These are phyloP conservation scores for Salpingoeca rosetta DNA, from an alignment of 78 protist species.

Conservation along the genomic window DNA sequence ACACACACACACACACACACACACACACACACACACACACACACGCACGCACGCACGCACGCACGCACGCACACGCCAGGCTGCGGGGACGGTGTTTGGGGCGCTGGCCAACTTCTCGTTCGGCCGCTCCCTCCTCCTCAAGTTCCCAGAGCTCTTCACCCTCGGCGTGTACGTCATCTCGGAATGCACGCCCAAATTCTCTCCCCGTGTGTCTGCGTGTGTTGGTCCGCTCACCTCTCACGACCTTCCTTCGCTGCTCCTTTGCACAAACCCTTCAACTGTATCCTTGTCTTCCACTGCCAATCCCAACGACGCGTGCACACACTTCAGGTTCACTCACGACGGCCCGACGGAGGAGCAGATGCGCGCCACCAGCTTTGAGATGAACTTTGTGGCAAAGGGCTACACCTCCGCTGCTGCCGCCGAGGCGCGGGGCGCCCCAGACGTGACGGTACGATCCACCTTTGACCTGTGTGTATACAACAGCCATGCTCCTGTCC, in stretches of 20 bases:
- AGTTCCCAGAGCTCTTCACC: not conserved
- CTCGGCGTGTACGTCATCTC: not conserved
- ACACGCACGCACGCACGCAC: not conserved
- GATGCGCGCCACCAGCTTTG: not conserved
- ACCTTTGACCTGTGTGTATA: not conserved
- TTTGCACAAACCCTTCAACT: not conserved
- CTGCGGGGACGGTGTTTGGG: not conserved
- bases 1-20: not conserved
- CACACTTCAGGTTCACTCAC: not conserved
- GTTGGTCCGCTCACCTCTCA: no score
- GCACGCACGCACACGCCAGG: not conserved
- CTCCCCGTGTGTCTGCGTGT: not conserved
- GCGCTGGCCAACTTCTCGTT: not conserved
- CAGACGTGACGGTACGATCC: not conserved
- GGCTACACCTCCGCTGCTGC: not conserved
- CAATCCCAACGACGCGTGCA: not conserved
- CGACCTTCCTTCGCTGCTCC: no score
- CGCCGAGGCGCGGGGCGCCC: not conserved
- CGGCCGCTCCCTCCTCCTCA: not conserved
- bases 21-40: not conserved
- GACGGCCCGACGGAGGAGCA: not conserved
- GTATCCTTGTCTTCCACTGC: not conserved
- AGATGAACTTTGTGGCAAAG: not conserved
- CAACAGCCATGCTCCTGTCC: not conserved
- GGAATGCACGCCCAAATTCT: not conserved